phyloP scores from a whole-genome alignment of 192 early-diverging fungal species.

The Podila epigama region DNA sequence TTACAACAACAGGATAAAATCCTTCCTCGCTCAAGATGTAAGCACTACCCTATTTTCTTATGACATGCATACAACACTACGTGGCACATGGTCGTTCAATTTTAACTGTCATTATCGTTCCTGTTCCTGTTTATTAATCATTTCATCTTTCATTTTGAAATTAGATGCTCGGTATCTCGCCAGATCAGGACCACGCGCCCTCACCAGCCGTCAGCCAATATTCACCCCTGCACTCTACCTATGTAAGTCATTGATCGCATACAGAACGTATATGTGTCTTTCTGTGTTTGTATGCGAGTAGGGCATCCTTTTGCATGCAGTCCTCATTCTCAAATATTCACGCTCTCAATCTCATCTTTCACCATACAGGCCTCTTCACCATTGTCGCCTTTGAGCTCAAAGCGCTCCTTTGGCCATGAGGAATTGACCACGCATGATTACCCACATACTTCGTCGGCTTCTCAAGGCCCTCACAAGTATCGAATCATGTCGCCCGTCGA shows the following conservation, averaged over 20 bases:
- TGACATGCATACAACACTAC: background rate
- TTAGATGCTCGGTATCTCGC: slow-evolving; percentile 37
- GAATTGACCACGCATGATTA: background rate
- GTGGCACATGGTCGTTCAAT: no score
- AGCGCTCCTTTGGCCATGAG: slow-evolving; percentile 11
- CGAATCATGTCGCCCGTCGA: slow-evolving; percentile 21
- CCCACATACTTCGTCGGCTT: slow-evolving; percentile 1
- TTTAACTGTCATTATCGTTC: no score
- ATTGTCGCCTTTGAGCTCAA: slow-evolving; percentile 8
- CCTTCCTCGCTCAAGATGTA: slow-evolving; percentile 45
- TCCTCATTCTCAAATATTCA: background rate
- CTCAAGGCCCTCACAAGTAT: slow-evolving; percentile 12
- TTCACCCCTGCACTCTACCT: background rate
- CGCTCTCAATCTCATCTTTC: background rate
- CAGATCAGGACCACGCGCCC: slow-evolving; percentile 16
- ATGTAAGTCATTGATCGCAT: slow-evolving; percentile 19
- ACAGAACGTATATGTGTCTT: no score
- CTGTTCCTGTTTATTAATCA: background rate
- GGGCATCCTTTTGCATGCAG: background rate
- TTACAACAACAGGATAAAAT: slow-evolving; percentile 49
- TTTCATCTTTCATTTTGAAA: background rate
- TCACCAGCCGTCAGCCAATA: background rate
- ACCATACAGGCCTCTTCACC: background rate
- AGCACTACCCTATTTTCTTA: background rate
- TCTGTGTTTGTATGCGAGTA: no score